phyloP scores from a whole-genome alignment of 2,329 filamentous ascomycete genomes.

The Beauveria medogensis region DNA sequence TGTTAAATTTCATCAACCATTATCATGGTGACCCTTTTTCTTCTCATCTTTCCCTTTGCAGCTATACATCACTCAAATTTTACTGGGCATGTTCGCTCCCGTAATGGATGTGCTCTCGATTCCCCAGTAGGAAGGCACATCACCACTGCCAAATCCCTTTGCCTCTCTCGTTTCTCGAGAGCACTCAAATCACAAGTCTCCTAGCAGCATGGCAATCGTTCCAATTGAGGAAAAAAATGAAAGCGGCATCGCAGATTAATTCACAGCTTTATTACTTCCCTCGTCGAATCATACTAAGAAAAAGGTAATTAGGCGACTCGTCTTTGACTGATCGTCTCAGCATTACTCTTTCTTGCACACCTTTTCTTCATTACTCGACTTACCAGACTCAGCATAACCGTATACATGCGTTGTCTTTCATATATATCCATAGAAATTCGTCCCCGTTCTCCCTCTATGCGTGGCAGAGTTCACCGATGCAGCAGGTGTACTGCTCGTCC shows the following conservation, averaged over 20 bases:
- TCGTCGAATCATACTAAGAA: too few relatives aligned
- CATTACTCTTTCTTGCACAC: too few relatives aligned
- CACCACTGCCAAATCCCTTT: slow-evolving; percentile 28
- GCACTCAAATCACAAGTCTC: slow-evolving; percentile 33
- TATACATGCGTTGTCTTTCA: background rate
- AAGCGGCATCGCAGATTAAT: too few relatives aligned
- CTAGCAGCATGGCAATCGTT: too few relatives aligned
- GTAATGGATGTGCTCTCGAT: slow-evolving; percentile 28
- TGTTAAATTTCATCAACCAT: background rate
- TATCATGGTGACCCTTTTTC: background rate
- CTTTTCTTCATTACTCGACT: too few relatives aligned
- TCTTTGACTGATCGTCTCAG: too few relatives aligned
- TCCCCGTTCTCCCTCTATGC: background rate
- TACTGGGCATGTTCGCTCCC: slow-evolving; percentile 34
- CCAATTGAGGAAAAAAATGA: too few relatives aligned
- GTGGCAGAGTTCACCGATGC: slow-evolving; percentile 7
- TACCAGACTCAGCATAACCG: too few relatives aligned
- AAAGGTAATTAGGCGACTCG: too few relatives aligned
- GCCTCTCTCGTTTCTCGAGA: slow-evolving; percentile 35
- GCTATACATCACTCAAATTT: slow-evolving; percentile 38
- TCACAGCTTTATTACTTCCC: too few relatives aligned
- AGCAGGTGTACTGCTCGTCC: slow-evolving; percentile 14
- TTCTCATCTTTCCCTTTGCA: slow-evolving; percentile 13
- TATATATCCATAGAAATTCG: background rate
- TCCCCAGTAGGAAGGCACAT: slow-evolving; percentile 27